Percentiles rank a stretch among this genome's conserved stretches.
phyloP scores from a whole-genome alignment of 1,284 basidiomycete genomes.

The Dichomitus squalens region DNA sequence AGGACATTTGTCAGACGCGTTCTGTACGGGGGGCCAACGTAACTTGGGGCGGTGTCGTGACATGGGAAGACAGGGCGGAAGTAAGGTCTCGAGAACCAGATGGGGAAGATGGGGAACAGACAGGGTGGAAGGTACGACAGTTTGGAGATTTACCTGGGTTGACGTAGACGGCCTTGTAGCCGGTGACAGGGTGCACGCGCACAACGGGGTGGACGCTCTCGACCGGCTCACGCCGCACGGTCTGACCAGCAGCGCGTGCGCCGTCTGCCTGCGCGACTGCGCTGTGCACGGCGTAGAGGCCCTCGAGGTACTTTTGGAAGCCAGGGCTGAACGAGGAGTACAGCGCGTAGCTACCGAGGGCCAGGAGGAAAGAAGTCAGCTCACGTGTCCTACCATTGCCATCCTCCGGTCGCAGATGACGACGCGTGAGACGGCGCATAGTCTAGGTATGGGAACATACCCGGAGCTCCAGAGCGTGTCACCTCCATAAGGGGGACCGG shows the following conservation, averaged over 20 bases:
- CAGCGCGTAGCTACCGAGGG: conserved; percentile 52
- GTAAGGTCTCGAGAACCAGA: not conserved
- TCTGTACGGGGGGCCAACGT: not conserved
- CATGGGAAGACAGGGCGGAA: not conserved
- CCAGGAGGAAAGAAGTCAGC: conserved; percentile 24
- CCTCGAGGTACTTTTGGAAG: conserved; percentile 69
- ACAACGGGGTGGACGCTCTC: conserved; percentile 73
- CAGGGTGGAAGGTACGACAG: conserved; percentile 26
- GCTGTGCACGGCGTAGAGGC: conserved; percentile 67
- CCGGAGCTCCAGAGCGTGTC: conserved; percentile 75
- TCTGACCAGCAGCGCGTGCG: conserved; percentile 61
- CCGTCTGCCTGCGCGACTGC: conserved; percentile 71
- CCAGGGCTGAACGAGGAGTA: conserved; percentile 73
- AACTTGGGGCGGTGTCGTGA: not conserved
- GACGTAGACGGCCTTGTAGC: conserved; percentile 79
- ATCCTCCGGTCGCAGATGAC: not conserved
- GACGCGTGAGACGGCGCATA: not conserved
- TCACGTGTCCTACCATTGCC: not conserved
- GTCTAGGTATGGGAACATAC: conserved; percentile 34
- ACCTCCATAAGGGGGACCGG: conserved; percentile 65
- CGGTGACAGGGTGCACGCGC: conserved; percentile 78
- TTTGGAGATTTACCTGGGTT: conserved; percentile 52
- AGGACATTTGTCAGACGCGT: conserved; percentile 5
- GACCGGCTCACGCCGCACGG: conserved; percentile 65
- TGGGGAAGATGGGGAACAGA: not conserved